Base-by-base conservation (phyloP, 2,329 filamentous ascomycete genomes). In the Thielaviopsis punctulata region DNA sequence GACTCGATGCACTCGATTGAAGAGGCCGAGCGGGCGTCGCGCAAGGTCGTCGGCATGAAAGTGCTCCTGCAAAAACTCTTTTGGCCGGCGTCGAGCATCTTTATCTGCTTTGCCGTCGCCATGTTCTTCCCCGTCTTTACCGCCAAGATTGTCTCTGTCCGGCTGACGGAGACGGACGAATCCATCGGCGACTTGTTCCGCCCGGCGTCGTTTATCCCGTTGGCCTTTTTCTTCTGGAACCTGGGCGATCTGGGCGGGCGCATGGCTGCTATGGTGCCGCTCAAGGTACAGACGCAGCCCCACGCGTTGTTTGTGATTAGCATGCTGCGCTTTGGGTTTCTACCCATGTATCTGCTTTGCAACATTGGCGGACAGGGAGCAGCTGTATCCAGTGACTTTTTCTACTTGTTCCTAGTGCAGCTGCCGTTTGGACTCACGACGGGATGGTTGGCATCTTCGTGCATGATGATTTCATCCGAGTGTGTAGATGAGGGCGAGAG, bases 121-220 rank as follows among this genome's bases (percentile, higher is more conserved):
- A 96, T 98, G 90, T 80, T 92, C 63, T 96, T 89, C 69, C 92
- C 92, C 1, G 86, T 96, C 56, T 93, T 93, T 66, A 96, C 92
- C 0, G 69, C 74, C 53, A 79, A 82, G 65, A 82, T 70, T 57
- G 60, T 67, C 30, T 76, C 73, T 8, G 68, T 75, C 2, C 56
- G 58, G 41, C 45, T 6, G 25, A 12, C 25, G 24, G 46, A 21
- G 18, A 12, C 46, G 46, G 27, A 21, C 13, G 25, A 25, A 0
- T 53, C 53, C 10, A 59, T 61, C 24, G 13, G 45, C 47, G 56
- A 62, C 7, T 67, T 93, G 15, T 77, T 93, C 58, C 77, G 79
- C 50, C 79, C 86, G 0, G 72, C 79, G 0, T 80, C 82, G 15
- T 98, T 96, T 64, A 89, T 96, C 54, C 89, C 92, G 0, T 73